Evolutionary conservation across 306 rosid genomes (phyloP).

Genomic region (Malus orientalis): DNA sequence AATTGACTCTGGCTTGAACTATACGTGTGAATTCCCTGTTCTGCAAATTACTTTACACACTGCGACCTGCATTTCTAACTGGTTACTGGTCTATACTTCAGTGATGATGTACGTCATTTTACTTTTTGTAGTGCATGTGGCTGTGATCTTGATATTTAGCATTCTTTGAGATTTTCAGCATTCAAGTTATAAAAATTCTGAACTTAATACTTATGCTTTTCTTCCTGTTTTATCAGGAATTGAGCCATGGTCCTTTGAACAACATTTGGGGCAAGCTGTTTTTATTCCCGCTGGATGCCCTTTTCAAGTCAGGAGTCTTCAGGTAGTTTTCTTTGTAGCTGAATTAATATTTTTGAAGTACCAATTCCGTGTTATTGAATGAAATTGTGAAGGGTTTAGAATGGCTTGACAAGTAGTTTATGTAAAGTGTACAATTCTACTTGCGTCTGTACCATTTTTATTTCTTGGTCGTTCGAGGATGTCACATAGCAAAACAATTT

Average conservation of each 20-base stretch:
- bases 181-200: not conserved
- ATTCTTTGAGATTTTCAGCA: not conserved
- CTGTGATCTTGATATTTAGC: not conserved
- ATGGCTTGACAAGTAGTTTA: not conserved
- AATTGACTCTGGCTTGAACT: too few relatives aligned
- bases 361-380: not conserved
- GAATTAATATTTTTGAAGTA: not conserved
- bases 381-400: not conserved
- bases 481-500: not conserved
- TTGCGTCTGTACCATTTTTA: not conserved
- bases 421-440: not conserved
- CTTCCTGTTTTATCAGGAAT: constrained; percentile 36
- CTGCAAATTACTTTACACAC: not conserved
- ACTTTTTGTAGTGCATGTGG: not conserved
- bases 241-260: constrained; percentile 97
- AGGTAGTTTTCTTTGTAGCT: constrained; percentile 35
- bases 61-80: not conserved
- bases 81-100: not conserved
- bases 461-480: not conserved
- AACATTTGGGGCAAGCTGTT: constrained; percentile 76
- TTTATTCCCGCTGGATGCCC: constrained; percentile 99
- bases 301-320: constrained; percentile 81
- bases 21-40: not conserved
- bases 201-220: constrained; percentile 18
- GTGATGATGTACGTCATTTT: not conserved